Percentiles rank a stretch among this genome's conserved stretches.
phyloP scores from a whole-genome alignment of 2,329 filamentous ascomycete species.

The Ceratocystis albifundus region DNA sequence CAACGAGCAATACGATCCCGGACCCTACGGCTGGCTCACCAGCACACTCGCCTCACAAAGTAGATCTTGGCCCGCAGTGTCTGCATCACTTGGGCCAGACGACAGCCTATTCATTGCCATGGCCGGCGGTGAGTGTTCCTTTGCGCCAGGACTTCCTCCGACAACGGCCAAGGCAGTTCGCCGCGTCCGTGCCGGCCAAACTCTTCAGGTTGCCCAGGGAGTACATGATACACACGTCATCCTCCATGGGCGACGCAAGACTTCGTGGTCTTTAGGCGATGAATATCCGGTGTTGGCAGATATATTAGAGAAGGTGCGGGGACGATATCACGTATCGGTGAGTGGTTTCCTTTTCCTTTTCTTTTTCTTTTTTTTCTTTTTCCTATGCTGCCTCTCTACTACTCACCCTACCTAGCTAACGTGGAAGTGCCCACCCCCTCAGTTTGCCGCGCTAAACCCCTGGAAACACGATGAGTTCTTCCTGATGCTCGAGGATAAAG shows the following conservation, averaged over 20 bases:
- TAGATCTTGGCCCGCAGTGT: conserved; percentile 12
- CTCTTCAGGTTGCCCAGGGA: conserved; percentile 13
- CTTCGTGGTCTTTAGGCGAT: conserved; percentile 10
- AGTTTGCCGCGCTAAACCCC: conserved; percentile 18
- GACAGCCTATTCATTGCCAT: conserved; percentile 11
- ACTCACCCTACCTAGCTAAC: background rate
- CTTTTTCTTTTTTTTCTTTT: too few species aligned
- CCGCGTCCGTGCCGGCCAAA: conserved; percentile 3
- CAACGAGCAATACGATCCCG: conserved; percentile 20
- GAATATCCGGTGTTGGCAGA: conserved; percentile 14
- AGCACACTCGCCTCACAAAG: conserved; percentile 7
- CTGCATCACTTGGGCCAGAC: conserved; percentile 14
- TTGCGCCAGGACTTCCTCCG: background rate
- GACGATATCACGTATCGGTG: conserved; percentile 18
- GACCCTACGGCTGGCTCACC: conserved; percentile 18
- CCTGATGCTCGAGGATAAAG: conserved; percentile 24
- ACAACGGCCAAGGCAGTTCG: conserved; percentile 10
- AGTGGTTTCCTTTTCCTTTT: too few species aligned
- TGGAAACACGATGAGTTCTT: conserved; percentile 17
- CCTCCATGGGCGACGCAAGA: conserved; percentile 12
- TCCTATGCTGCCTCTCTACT: background rate
- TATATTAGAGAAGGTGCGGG: conserved; percentile 15
- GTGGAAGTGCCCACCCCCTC: too few species aligned
- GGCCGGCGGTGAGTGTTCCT: conserved; percentile 6
- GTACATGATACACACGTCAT: conserved; percentile 13